phyloP scores from a whole-genome alignment of 176 grass and related monocot genomes.

The Oryza australiensis region DNA sequence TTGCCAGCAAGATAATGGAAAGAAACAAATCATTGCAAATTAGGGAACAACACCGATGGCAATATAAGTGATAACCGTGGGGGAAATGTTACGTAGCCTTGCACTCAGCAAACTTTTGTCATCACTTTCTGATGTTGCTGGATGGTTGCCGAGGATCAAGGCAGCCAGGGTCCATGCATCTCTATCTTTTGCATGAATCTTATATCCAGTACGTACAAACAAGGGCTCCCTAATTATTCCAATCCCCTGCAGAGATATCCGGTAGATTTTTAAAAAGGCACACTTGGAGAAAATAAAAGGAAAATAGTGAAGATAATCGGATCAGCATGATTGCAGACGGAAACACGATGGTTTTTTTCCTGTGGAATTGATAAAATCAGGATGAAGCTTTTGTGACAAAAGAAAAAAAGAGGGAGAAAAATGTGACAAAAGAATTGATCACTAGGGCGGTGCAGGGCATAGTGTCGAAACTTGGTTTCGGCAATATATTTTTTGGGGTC shows the following conservation, averaged over 20 bases:
- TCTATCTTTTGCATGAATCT: constrained; percentile 8
- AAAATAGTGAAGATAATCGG: constrained; percentile 27
- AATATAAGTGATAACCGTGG: not conserved
- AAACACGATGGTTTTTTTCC: constrained; percentile 3
- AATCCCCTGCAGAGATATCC: constrained; percentile 22
- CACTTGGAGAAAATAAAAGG: not conserved
- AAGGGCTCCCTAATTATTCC: constrained; percentile 25
- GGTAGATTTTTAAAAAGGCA: not conserved
- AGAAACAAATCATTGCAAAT: not conserved
- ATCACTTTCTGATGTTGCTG: constrained; percentile 4
- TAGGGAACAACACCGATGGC: not conserved
- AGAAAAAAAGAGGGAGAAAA: not conserved
- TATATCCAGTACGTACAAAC: constrained; percentile 32
- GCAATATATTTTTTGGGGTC: too few species aligned
- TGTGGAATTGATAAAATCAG: not conserved
- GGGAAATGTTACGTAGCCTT: constrained; percentile 2
- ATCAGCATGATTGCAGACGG: constrained; percentile 28
- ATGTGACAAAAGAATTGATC: not conserved
- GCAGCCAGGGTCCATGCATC: constrained; percentile 40
- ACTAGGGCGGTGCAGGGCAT: not conserved
- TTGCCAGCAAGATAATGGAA: not conserved
- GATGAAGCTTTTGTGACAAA: not conserved
- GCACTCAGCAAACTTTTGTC: not conserved
- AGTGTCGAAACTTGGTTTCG: too few species aligned
- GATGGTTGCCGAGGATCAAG: constrained; percentile 36